Evolutionary conservation across 1,284 basidiomycete species (phyloP).

Genomic region (Abortiporus biennis): DNA sequence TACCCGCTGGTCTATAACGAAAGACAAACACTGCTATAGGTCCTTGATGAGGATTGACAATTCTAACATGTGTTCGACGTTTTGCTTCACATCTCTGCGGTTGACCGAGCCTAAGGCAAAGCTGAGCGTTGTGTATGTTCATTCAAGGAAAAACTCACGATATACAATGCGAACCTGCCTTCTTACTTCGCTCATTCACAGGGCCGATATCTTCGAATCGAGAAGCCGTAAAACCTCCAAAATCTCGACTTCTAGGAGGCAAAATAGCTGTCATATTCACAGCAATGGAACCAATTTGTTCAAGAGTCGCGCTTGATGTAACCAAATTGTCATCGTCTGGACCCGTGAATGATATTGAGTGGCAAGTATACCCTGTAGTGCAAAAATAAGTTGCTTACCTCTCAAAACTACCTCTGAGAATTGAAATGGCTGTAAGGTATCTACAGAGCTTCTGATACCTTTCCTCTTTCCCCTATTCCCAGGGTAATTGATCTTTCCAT

Average conservation of each 20-base stretch:
- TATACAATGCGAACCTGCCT: slow-evolving; percentile 8
- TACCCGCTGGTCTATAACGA: slow-evolving; percentile 5
- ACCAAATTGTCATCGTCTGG: slow-evolving; percentile 4
- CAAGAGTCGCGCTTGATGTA: background rate
- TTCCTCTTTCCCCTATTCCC: background rate
- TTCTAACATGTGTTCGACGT: background rate
- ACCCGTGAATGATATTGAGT: background rate
- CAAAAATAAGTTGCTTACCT: background rate
- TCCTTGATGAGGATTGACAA: slow-evolving; percentile 1
- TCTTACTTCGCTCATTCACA: slow-evolving; percentile 9
- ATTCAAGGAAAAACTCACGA: slow-evolving; percentile 2
- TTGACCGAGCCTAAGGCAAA: slow-evolving; percentile 1
- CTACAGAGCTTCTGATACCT: background rate
- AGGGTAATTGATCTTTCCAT: background rate
- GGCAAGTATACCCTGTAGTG: background rate
- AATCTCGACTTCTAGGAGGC: background rate
- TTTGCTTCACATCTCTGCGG: background rate
- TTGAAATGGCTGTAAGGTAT: background rate
- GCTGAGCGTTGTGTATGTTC: background rate
- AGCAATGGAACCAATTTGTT: slow-evolving; percentile 4
- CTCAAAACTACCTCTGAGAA: background rate
- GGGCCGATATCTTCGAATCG: slow-evolving; percentile 2
- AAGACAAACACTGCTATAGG: slow-evolving; percentile 2
- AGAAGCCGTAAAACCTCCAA: background rate
- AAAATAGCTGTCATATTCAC: background rate